Evolutionary conservation across 1,284 basidiomycete species (phyloP).

Genomic region (Naganishia sp.): DNA sequence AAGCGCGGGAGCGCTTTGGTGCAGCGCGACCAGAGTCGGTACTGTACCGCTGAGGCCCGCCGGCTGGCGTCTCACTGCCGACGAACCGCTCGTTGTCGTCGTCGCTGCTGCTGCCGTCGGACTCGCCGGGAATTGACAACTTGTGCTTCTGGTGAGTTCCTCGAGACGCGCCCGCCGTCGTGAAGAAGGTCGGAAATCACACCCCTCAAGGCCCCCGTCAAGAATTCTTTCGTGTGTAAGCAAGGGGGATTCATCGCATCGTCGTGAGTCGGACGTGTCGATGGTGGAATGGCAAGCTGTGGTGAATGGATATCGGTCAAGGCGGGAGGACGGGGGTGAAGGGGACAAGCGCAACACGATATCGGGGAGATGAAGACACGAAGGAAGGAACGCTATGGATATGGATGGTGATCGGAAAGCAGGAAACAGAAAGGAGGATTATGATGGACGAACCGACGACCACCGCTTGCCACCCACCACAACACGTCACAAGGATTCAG

Average conservation of each 20-base stretch:
- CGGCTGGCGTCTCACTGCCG: background rate
- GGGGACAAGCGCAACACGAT: background rate
- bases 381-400: background rate
- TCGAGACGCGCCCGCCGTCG: background rate
- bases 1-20: background rate
- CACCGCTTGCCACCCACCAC: slow-evolving; percentile 5
- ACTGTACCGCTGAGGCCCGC: background rate
- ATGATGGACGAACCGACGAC: background rate
- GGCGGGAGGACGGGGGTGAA: background rate
- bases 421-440: background rate
- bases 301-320: slow-evolving; percentile 1
- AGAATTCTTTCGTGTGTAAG: slow-evolving; percentile 29
- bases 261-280: slow-evolving; percentile 17
- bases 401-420: background rate
- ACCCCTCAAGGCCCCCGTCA: slow-evolving; percentile 28
- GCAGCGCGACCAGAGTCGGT: background rate
- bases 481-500: background rate
- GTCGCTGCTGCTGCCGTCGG: background rate
- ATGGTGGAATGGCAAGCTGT: slow-evolving; percentile 3
- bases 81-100: background rate
- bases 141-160: background rate
- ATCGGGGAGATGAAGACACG: background rate
- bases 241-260: slow-evolving; percentile 29
- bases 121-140: slow-evolving; percentile 2
- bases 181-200: slow-evolving; percentile 10